phyloP scores from a whole-genome alignment of 2,329 filamentous ascomycete species.

The Pseudofabraea citricarpa region DNA sequence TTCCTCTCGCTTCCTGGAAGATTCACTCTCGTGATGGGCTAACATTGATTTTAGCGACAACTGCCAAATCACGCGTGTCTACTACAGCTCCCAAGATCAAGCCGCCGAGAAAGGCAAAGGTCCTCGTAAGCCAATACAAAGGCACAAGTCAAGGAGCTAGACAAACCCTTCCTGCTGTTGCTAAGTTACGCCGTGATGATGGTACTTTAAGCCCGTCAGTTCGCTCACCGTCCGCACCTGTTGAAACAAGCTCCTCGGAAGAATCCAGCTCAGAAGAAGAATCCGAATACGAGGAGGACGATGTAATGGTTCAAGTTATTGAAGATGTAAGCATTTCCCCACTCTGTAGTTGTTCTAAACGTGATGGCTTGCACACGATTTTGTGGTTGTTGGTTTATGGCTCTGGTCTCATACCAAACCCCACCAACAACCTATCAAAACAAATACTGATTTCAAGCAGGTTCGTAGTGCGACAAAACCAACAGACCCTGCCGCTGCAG shows the following conservation, averaged over 20 bases:
- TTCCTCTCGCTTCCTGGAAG: not conserved
- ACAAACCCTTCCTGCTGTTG: constrained; percentile 13
- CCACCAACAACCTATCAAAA: no score
- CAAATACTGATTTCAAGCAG: constrained; percentile 12
- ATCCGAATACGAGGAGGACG: constrained; percentile 28
- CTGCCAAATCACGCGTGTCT: not conserved
- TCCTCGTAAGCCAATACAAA: constrained; percentile 19
- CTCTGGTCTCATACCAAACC: no score
- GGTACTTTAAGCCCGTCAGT: constrained; percentile 5
- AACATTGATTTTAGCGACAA: not conserved
- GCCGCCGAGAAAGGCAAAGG: constrained; percentile 17
- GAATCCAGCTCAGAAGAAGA: constrained; percentile 27
- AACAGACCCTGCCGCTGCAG: constrained; percentile 39
- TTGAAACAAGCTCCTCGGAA: constrained; percentile 26
- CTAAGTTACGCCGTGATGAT: constrained; percentile 14
- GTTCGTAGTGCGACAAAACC: constrained; percentile 30
- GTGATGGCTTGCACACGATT: not conserved
- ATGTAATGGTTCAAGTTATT: constrained; percentile 22
- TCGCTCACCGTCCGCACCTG: constrained; percentile 19
- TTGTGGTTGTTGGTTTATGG: not conserved
- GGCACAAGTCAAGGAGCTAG: constrained; percentile 20
- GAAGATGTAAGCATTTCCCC: constrained; percentile 21
- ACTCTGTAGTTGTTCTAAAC: not conserved
- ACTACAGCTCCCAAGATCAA: constrained; percentile 1
- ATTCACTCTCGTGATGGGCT: not conserved